Conservation (phyloP, 1,139 yeast genomes). For the Zhuliangozyma blackwelliae region DNA sequence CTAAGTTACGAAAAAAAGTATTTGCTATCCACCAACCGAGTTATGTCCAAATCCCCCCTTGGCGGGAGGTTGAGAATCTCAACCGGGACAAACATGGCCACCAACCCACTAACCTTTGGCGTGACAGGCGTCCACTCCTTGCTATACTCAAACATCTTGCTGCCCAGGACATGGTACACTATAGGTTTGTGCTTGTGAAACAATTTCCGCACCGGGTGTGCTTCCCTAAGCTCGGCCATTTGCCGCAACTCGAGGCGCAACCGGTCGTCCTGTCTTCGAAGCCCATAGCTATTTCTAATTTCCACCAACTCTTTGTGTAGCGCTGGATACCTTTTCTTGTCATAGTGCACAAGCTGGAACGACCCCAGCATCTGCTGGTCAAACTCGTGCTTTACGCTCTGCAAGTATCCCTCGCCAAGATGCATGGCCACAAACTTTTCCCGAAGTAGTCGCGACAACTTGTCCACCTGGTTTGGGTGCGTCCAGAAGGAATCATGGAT, state of each 20-base stretch:
- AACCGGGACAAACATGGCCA: conserved; percentile 24
- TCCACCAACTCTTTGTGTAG: conserved; percentile 13
- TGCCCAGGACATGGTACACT: conserved; percentile 13
- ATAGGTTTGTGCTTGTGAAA: conserved; percentile 18
- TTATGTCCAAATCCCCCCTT: conserved; percentile 31
- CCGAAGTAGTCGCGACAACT: conserved; percentile 23
- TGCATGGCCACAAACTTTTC: conserved; percentile 35
- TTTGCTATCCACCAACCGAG: conserved; percentile 27
- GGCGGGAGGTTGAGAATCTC: conserved; percentile 25
- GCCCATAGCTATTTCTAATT: conserved; percentile 12
- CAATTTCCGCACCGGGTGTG: conserved; percentile 8
- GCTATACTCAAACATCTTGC: conserved; percentile 4
- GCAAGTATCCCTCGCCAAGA: conserved; percentile 16
- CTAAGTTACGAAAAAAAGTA: conserved; percentile 33
- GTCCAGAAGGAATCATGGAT: conserved; percentile 49
- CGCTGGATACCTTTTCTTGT: conserved; percentile 14
- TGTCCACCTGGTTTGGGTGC: conserved; percentile 28
- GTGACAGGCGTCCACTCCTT: background rate
- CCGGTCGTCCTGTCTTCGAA: conserved; percentile 7
- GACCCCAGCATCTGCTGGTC: conserved; percentile 18
- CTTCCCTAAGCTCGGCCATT: conserved; percentile 3
- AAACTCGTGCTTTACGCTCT: conserved; percentile 23
- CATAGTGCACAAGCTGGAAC: conserved; percentile 34
- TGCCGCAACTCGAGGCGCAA: conserved; percentile 15
- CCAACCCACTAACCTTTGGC: background rate